A percentile compares a stretch with the other conserved stretches of the same genome.
These are phyloP conservation scores for Olyra latifolia DNA, from an alignment of 176 grass and related monocot species.

Conservation along the genomic window DNA sequence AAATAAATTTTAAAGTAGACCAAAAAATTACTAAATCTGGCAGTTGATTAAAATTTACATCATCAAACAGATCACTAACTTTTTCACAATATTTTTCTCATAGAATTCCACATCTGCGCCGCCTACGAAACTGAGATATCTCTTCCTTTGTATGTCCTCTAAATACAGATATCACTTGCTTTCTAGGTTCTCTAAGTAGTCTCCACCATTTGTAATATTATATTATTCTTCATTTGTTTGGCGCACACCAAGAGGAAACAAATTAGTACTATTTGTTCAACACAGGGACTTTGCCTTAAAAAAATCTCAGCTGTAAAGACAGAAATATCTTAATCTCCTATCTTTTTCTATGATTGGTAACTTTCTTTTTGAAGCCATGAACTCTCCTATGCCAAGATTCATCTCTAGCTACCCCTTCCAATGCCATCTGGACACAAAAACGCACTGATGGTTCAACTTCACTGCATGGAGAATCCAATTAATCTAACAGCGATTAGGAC, in stretches of 20 bases:
- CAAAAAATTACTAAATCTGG: conserved; percentile 10
- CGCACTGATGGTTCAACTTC: conserved; percentile 25
- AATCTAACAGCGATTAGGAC: conserved; percentile 39
- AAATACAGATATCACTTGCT: conserved; percentile 30
- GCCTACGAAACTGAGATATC: conserved; percentile 6
- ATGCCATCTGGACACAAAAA: conserved; percentile 39
- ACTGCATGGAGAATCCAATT: conserved; percentile 29
- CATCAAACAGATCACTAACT: not conserved
- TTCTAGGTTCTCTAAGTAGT: conserved; percentile 47
- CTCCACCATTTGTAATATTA: conserved; percentile 45
- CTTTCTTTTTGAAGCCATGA: conserved; percentile 38
- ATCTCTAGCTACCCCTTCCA: conserved; percentile 42
- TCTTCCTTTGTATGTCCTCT: conserved; percentile 14
- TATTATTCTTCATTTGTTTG: conserved; percentile 35
- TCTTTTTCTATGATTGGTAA: not conserved
- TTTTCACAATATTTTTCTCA: not conserved
- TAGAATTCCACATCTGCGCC: not conserved
- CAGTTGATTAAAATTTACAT: conserved; percentile 8
- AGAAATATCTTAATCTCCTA: conserved; percentile 19
- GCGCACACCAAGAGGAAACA: conserved; percentile 26
- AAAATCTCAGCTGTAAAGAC: conserved; percentile 26
- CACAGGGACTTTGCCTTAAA: conserved; percentile 19
- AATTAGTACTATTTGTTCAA: conserved; percentile 26
- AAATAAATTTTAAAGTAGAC: not conserved
- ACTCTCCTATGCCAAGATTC: conserved; percentile 32